Evolutionary conservation across 306 rosid genomes (phyloP), one percentile per base, ranked within the genome.

Genomic region (Acmispon strigosus): DNA sequence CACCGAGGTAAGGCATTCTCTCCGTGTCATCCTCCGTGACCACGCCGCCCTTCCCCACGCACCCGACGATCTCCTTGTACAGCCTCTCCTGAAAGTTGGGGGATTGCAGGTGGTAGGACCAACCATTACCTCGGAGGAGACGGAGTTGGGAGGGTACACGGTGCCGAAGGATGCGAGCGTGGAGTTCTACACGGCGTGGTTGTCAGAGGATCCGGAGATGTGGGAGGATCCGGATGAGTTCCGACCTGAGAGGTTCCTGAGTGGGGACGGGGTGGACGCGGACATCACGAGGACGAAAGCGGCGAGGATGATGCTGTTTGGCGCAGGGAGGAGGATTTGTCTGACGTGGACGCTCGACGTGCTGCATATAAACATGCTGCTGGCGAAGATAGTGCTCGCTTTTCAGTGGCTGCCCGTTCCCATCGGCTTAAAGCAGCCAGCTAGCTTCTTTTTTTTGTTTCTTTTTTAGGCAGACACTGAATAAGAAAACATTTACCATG

Each of bases 131-230:
- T 79, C 87, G 11, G 69, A 51, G 75, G 92, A 94, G 74, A 94
- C 98, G 17, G 60, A 83, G 85, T 84, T 94, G 9, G 96, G 92
- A 0, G 98, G 98, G 3, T 94, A 94, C 74, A 88, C 89, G 0
- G 71, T 94, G 0, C 98, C 98, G 1, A 86, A 83, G 15, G 92
- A 87, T 10, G 97, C 90, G 0, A 94, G 97, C 24, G 98, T 94
- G 65, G 98, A 94, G 85, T 88, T 94, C 37, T 94, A 94, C 86
- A 94, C 98, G 1, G 98, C 98, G 1, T 89, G 97, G 93, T 43
- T 89, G 19, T 55, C 95, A 0, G 96, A 94, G 84, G 84, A 94
- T 72, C 97, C 98, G 77, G 43, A 62, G 0, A 42, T 81, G 83
- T 94, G 98, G 98, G 74, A 84, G 75, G 85, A 94, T 67, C 98